phyloP scores from a whole-genome alignment of 192 early-diverging fungal genomes.

The Phycomyces nitens region DNA sequence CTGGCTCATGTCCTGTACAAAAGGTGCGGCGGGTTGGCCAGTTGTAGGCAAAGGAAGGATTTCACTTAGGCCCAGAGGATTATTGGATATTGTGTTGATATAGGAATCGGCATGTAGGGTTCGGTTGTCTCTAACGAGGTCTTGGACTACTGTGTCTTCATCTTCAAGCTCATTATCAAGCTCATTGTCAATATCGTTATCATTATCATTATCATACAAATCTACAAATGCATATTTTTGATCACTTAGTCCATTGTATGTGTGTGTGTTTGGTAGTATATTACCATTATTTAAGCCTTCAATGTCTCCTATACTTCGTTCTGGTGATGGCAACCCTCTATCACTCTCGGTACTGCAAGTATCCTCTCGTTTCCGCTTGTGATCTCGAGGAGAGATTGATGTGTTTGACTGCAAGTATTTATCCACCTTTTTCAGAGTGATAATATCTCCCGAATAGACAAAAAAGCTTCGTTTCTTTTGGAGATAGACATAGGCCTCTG shows the following conservation, averaged over 20 bases:
- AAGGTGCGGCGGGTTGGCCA: too few relatives aligned
- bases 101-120: not conserved
- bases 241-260: not conserved
- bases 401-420: not conserved
- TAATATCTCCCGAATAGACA: constrained; percentile 49
- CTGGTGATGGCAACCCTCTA: not conserved
- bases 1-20: not conserved
- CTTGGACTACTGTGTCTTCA: not conserved
- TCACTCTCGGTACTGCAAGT: constrained; percentile 1
- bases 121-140: not conserved
- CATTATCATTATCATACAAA: too few relatives aligned
- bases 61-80: not conserved
- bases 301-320: constrained; percentile 2
- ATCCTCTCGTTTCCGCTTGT: constrained; percentile 18
- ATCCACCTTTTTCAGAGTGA: constrained; percentile 45
- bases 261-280: not conserved
- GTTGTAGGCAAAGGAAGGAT: not conserved
- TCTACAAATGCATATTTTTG: not conserved
- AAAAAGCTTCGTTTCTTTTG: constrained; percentile 56
- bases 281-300: not conserved
- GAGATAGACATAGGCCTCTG: constrained; percentile 49
- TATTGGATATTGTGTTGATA: not conserved
- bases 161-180: too few relatives aligned
- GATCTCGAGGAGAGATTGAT: not conserved
- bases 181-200: too few relatives aligned